phyloP scores from a whole-genome alignment of 176 grass and related monocot genomes.

The Oryza nivara region DNA sequence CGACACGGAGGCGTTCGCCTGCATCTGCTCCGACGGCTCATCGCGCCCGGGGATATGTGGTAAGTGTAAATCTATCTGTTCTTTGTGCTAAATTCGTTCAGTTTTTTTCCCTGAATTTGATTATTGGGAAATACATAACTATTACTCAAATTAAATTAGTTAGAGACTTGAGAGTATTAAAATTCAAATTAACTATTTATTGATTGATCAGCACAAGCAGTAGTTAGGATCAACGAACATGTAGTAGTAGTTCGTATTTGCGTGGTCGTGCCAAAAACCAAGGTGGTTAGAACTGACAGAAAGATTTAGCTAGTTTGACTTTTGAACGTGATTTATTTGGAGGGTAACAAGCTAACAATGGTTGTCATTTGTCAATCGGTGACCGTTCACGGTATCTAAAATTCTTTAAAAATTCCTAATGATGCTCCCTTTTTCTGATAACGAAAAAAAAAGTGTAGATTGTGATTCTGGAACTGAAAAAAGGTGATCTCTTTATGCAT shows the following conservation, averaged over 20 bases:
- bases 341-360: neutral
- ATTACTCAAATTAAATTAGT: too few species aligned
- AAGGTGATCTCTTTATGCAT: neutral
- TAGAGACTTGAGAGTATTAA: too few species aligned
- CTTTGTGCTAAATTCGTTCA: neutral
- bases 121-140: neutral
- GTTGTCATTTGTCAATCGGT: neutral
- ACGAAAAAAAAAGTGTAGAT: neutral
- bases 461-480: neutral
- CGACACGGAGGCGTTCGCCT: slow-evolving; percentile 35
- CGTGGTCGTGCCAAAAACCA: neutral
- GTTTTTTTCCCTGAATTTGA: neutral
- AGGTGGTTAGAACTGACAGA: neutral
- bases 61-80: neutral
- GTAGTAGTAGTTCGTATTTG: too few species aligned
- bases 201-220: neutral
- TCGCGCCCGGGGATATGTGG: slow-evolving; percentile 32
- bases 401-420: neutral
- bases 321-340: neutral
- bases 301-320: too few species aligned
- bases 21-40: slow-evolving; percentile 54
- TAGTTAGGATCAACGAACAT: neutral
- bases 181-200: neutral
- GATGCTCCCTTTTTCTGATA: neutral
- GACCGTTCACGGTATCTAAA: neutral